Evolutionary conservation across 2,329 filamentous ascomycete genomes (phyloP).

Genomic region (Cercospora zeae-maydis): DNA sequence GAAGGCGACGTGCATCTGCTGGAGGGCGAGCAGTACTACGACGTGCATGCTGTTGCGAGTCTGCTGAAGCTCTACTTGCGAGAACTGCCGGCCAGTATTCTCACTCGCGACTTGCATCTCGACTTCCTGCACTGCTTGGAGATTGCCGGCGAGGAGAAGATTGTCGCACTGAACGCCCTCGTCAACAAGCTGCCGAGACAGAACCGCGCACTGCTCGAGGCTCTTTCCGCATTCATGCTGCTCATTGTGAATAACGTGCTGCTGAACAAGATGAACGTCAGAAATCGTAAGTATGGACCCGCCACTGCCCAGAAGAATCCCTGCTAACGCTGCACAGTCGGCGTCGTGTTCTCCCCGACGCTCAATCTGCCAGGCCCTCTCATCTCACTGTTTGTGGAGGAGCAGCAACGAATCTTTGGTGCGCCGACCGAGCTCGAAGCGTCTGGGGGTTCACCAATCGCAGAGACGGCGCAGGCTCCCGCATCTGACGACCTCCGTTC

Average conservation of each 20-base stretch:
- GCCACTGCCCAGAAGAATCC: not conserved
- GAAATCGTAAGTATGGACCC: constrained; percentile 58
- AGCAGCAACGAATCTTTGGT: constrained; percentile 83
- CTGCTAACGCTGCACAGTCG: constrained; percentile 52
- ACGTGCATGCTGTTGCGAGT: constrained; percentile 93
- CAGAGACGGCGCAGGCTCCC: constrained; percentile 34
- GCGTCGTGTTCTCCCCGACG: constrained; percentile 96
- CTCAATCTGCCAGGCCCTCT: constrained; percentile 93
- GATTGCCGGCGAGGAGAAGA: constrained; percentile 68
- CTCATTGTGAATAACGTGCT: constrained; percentile 87
- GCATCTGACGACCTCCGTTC: constrained; percentile 57
- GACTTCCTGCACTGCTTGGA: constrained; percentile 74
- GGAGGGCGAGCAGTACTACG: constrained; percentile 75
- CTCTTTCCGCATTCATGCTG: constrained; percentile 83
- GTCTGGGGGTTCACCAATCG: constrained; percentile 5
- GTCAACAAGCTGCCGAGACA: constrained; percentile 74
- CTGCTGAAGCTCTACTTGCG: constrained; percentile 90
- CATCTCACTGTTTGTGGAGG: constrained; percentile 88
- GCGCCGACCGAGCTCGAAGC: constrained; percentile 40
- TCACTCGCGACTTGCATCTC: constrained; percentile 84
- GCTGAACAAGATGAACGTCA: constrained; percentile 95
- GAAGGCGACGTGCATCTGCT: constrained; percentile 89
- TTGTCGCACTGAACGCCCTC: constrained; percentile 69
- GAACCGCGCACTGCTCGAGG: constrained; percentile 77
- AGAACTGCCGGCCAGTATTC: constrained; percentile 83